phyloP scores from a whole-genome alignment of 2,329 filamentous ascomycete genomes.

The Arthrinium puccinioides region DNA sequence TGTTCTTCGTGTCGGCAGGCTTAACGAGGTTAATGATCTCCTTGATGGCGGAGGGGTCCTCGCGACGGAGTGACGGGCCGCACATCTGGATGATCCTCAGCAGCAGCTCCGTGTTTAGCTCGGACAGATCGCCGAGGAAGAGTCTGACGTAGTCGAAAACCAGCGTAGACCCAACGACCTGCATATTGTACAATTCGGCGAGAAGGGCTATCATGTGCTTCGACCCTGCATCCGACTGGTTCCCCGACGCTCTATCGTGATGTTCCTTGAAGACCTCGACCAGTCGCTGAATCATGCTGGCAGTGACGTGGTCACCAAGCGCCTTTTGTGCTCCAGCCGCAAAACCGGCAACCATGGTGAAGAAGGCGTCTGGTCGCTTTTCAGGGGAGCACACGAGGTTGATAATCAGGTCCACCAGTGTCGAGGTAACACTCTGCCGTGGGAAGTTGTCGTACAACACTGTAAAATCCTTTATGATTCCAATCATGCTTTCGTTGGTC shows the following conservation, averaged over 20 bases:
- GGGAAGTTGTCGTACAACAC: conserved; percentile 77
- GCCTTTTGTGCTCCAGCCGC: conserved; percentile 81
- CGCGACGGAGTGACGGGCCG: conserved; percentile 76
- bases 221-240: conserved; percentile 22
- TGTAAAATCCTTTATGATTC: conserved; percentile 76
- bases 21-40: conserved; percentile 79
- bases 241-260: conserved; percentile 40
- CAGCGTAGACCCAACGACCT: conserved; percentile 73
- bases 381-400: conserved; percentile 75
- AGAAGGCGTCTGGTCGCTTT: conserved; percentile 75
- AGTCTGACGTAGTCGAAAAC: conserved; percentile 87
- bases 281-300: conserved; percentile 72
- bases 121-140: conserved; percentile 67
- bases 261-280: conserved; percentile 67
- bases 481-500: conserved; percentile 82
- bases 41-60: conserved; percentile 82
- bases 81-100: conserved; percentile 76
- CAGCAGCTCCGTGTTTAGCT: conserved; percentile 82
- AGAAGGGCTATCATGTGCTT: conserved; percentile 69
- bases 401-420: conserved; percentile 69
- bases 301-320: conserved; percentile 82
- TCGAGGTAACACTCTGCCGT: conserved; percentile 80
- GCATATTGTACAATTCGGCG: conserved; percentile 85
- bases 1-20: conserved; percentile 59
- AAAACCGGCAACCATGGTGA: conserved; percentile 86